phyloP scores from a whole-genome alignment of 2,329 filamentous ascomycete species.

The Clonostachys rosea region DNA sequence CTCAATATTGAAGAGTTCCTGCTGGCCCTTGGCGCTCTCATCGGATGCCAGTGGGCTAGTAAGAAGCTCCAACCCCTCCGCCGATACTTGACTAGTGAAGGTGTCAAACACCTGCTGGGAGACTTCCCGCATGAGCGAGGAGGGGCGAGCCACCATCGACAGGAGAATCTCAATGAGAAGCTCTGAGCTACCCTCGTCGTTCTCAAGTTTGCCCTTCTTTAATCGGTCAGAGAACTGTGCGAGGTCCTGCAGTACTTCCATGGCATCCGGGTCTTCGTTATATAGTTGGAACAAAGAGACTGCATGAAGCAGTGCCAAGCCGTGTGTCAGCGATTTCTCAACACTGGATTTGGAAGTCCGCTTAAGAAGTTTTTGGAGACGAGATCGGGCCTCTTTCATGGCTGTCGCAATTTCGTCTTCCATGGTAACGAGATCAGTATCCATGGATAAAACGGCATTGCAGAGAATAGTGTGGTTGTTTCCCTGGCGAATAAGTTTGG shows the following conservation, averaged over 20 bases:
- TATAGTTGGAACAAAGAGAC: constrained; percentile 85
- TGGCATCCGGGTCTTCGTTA: constrained; percentile 81
- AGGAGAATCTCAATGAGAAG: constrained; percentile 82
- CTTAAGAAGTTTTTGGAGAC: constrained; percentile 48
- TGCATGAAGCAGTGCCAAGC: constrained; percentile 76
- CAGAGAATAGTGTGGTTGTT: constrained; percentile 50
- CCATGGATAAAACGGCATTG: constrained; percentile 47
- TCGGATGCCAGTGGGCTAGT: constrained; percentile 69
- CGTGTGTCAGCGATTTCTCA: constrained; percentile 44
- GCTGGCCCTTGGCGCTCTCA: constrained; percentile 79
- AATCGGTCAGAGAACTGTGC: constrained; percentile 68
- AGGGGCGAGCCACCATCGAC: constrained; percentile 84
- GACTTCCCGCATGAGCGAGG: constrained; percentile 77
- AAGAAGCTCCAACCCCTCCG: constrained; percentile 62
- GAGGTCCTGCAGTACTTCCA: constrained; percentile 79
- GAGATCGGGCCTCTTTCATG: constrained; percentile 44
- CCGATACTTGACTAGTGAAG: constrained; percentile 72
- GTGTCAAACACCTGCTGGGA: constrained; percentile 84
- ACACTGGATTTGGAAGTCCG: constrained; percentile 22
- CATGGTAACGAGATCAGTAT: constrained; percentile 46
- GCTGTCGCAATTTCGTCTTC: constrained; percentile 49
- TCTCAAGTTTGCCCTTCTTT: constrained; percentile 35
- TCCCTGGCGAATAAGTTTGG: constrained; percentile 48
- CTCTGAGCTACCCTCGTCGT: constrained; percentile 55
- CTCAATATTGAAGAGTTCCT: constrained; percentile 74